These are phyloP conservation scores for Solanum hybrid DNA, from an alignment of 305 asterid genomes.

Conservation along the genomic window DNA sequence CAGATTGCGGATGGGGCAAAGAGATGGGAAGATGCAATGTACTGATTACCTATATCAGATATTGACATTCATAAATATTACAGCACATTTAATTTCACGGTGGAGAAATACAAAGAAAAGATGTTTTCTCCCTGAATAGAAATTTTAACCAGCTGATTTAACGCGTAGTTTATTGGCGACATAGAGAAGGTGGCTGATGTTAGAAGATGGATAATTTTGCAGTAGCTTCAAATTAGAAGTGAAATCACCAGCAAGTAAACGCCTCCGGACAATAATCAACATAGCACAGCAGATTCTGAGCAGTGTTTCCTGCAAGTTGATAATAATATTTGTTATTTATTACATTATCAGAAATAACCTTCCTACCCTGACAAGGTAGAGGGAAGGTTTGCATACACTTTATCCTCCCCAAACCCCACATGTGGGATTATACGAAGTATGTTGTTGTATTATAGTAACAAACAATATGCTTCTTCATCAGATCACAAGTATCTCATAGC, in stretches of 20 bases:
- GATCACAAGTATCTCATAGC: background rate
- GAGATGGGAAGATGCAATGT: background rate
- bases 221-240: conserved; percentile 84
- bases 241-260: conserved; percentile 87
- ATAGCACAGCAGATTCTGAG: conserved; percentile 87
- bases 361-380: background rate
- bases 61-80: background rate
- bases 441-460: background rate
- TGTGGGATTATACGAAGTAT: background rate
- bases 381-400: background rate
- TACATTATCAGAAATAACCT: background rate
- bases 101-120: background rate
- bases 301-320: conserved; percentile 58
- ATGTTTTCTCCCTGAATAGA: background rate
- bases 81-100: background rate
- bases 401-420: background rate
- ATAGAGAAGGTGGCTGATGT: conserved; percentile 82
- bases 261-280: conserved; percentile 78
- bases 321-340: background rate
- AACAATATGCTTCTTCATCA: background rate
- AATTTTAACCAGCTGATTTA: conserved; percentile 13
- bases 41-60: background rate
- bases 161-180: conserved; percentile 73
- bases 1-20: background rate
- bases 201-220: conserved; percentile 75